Evolutionary conservation across 1,284 basidiomycete species (phyloP).

Genomic region (Leccinum pachyderme): DNA sequence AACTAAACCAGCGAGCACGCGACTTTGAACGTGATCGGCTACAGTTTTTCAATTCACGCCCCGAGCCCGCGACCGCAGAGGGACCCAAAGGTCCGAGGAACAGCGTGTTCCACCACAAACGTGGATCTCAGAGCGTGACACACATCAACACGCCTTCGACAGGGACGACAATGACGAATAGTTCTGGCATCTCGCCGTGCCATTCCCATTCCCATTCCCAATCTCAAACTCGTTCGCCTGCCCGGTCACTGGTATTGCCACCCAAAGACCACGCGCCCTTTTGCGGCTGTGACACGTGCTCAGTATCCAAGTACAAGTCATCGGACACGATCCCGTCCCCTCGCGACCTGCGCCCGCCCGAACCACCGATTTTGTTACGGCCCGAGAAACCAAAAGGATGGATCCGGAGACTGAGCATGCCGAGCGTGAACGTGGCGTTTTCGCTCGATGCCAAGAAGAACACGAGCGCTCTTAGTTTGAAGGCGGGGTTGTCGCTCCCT

Average conservation of each 20-base stretch:
- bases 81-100: constrained; percentile 28
- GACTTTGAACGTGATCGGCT: constrained; percentile 55
- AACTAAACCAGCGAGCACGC: constrained; percentile 50
- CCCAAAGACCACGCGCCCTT: constrained; percentile 49
- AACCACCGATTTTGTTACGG: constrained; percentile 41
- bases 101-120: constrained; percentile 28
- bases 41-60: constrained; percentile 36
- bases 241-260: constrained; percentile 22
- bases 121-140: constrained; percentile 44
- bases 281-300: constrained; percentile 62
- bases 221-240: constrained; percentile 14
- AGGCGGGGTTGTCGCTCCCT: constrained; percentile 25
- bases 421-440: constrained; percentile 56
- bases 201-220: constrained; percentile 15
- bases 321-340: constrained; percentile 32
- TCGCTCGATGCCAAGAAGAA: constrained; percentile 48
- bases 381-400: constrained; percentile 65
- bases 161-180: constrained; percentile 26
- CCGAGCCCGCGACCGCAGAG: constrained; percentile 21
- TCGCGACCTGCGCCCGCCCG: constrained; percentile 41
- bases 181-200: constrained; percentile 15
- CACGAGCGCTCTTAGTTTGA: constrained; percentile 40
- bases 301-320: constrained; percentile 48
- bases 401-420: constrained; percentile 77
- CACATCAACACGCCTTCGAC: constrained; percentile 44